Base-by-base conservation (phyloP, 805 yeast genomes). In the Zygosaccharomyces siamensis region DNA sequence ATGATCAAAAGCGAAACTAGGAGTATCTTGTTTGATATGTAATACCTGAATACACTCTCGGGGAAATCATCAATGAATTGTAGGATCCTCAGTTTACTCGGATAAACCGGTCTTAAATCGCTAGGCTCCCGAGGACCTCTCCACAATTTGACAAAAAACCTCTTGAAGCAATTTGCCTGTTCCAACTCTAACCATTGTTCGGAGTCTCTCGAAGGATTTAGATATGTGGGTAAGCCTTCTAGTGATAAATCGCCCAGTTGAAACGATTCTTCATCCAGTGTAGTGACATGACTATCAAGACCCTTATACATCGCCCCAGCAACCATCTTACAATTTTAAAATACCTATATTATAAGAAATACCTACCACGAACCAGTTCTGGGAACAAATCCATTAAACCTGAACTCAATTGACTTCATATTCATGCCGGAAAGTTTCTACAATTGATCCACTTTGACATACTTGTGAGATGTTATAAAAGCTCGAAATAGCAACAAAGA, bases 71-170 rank as follows among this genome's bases (percentile, higher is more conserved):
- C 84, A 28, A 78, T 49, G 21, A 49, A 59, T 37, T 49, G 61
- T 7, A 58, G 35, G 30, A 54, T 49, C 2, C 31, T 28, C 56
- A 58, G 58, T 4, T 52, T 47, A 40, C 51, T 52, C 2, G 65
- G 62, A 33, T 74, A 67, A 2, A 51, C 48, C 1, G 84, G 82
- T 2, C 80, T 76, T 0, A 66, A 69, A 55, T 82, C 86, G 16
- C 51, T 49, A 0, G 79, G 74, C 2, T 56, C 54, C 1, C 51
- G 57, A 0, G 89, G 88, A 1, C 89, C 88, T n/a, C 66, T 47
- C 83, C 86, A 78, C 1, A 78, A 21, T 18, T 54, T 58, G n/a
- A 55, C 49, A 16, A 72, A 48, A 35, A 73, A 59, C 7, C 58
- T 52, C 24, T 45, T 53, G 3, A 62, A 5, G 5, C 46, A 46